phyloP scores from a whole-genome alignment of 345 rosid species.

The Balakata baccata region DNA sequence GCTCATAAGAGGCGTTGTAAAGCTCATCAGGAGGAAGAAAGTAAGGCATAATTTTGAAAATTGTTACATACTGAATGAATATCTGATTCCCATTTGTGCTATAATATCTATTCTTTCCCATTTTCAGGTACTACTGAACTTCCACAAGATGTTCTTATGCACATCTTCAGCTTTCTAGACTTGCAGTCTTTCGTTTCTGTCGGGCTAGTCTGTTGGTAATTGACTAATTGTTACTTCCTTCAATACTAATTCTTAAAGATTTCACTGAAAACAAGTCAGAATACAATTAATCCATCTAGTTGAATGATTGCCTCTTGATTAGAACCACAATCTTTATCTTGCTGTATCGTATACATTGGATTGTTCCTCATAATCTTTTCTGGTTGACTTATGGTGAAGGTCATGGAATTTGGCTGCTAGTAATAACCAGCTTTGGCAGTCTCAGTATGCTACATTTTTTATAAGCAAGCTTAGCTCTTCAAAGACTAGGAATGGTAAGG shows the following conservation, averaged over 20 bases:
- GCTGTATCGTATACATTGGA: neutral
- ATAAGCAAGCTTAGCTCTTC: conserved; percentile 21
- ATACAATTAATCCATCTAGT: neutral
- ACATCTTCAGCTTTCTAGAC: conserved; percentile 68
- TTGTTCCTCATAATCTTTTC: neutral
- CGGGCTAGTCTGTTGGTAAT: conserved; percentile 64
- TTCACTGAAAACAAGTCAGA: neutral
- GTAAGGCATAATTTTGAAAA: conserved; percentile 20
- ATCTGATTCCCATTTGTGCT: neutral
- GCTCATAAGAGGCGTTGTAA: conserved; percentile 58
- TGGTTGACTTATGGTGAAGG: conserved; percentile 42
- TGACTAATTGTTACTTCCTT: conserved; percentile 2
- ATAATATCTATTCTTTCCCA: neutral
- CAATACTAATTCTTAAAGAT: neutral
- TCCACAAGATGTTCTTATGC: conserved; percentile 64
- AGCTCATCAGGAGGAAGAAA: conserved; percentile 38
- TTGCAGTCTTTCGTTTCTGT: conserved; percentile 52
- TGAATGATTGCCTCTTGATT: neutral
- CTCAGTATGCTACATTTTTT: conserved; percentile 39
- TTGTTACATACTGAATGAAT: neutral
- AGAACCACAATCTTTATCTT: neutral
- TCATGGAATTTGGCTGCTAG: conserved; percentile 70
- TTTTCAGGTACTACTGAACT: conserved; percentile 52
- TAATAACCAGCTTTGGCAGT: conserved; percentile 57
- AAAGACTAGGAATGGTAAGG: conserved; percentile 7